Conservation (phyloP, 768 basidiomycete genomes). For the Trametes maxima region DNA sequence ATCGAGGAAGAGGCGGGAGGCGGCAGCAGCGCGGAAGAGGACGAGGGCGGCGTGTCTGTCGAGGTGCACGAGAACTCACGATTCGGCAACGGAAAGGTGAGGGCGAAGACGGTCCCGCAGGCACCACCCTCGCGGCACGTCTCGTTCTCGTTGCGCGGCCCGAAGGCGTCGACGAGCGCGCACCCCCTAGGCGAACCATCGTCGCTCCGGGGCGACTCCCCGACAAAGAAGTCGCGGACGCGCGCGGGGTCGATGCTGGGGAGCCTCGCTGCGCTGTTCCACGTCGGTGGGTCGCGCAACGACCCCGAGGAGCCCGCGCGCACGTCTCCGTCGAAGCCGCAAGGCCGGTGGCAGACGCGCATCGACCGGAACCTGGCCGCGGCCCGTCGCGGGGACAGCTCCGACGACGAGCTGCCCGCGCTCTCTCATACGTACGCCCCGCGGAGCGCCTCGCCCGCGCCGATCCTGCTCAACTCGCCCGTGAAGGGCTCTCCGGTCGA, state of each 20-base stretch:
- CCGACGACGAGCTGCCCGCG: constrained; percentile 32
- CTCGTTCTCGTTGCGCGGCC: constrained; percentile 22
- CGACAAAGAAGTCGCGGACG: constrained; percentile 15
- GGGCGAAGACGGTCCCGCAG: background rate
- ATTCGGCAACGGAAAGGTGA: constrained; percentile 36
- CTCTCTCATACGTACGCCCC: constrained; percentile 3
- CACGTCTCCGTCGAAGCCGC: constrained; percentile 14
- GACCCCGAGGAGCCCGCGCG: background rate
- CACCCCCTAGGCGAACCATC: background rate
- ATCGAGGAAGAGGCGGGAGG: constrained; percentile 30
- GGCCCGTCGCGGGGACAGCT: constrained; percentile 28
- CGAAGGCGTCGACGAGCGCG: constrained; percentile 5
- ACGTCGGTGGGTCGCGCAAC: constrained; percentile 13
- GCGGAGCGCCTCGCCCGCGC: background rate
- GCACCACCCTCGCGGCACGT: constrained; percentile 9
- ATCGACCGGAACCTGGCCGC: constrained; percentile 38
- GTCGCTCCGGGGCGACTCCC: constrained; percentile 15
- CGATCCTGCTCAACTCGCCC: constrained; percentile 1
- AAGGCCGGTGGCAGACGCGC: constrained; percentile 39
- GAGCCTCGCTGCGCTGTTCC: constrained; percentile 50
- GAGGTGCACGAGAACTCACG: constrained; percentile 60
- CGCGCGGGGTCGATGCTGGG: constrained; percentile 40
- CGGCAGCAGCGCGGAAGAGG: constrained; percentile 41
- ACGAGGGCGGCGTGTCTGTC: constrained; percentile 37
- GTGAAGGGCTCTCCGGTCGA: background rate